Percentiles rank a stretch among this genome's conserved stretches.
These are phyloP conservation scores for Bonia amplexicaulis DNA, from an alignment of 176 grass and related monocot genomes.

Conservation along the genomic window DNA sequence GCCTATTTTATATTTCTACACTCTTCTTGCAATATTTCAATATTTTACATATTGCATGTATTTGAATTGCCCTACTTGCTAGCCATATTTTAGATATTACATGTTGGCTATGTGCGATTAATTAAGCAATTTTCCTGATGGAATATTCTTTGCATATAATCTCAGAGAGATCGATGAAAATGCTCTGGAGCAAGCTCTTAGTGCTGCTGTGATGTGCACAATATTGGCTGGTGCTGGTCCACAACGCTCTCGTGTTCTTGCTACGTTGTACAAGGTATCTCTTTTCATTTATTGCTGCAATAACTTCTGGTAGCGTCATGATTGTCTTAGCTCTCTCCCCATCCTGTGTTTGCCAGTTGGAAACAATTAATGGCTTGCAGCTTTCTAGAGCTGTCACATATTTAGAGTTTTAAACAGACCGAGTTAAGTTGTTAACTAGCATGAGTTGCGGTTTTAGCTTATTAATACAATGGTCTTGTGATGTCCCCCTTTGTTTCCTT, in stretches of 20 bases:
- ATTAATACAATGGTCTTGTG: background rate
- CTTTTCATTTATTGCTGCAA: background rate
- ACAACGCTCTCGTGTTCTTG: slow-evolving; percentile 90
- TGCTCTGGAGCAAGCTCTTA: slow-evolving; percentile 94
- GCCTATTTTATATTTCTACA: background rate
- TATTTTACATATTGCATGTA: background rate
- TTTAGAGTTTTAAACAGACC: background rate
- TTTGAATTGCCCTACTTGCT: background rate
- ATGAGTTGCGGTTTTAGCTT: background rate
- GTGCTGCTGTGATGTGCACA: slow-evolving; percentile 92
- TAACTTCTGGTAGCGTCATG: background rate
- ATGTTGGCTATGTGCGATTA: background rate
- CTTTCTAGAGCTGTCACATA: background rate
- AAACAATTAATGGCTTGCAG: background rate
- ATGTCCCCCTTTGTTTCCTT: background rate
- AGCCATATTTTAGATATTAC: background rate
- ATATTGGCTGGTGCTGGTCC: slow-evolving; percentile 99
- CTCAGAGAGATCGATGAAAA: slow-evolving; percentile 95
- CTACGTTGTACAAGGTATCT: slow-evolving; percentile 87
- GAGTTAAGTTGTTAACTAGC: background rate
- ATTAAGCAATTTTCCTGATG: background rate
- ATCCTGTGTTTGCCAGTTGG: background rate
- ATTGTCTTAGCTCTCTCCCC: background rate
- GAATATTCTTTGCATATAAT: slow-evolving; percentile 15
- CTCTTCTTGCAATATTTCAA: background rate